A percentile compares a stretch with the other conserved stretches of the same genome.
Evolutionary conservation across 1,139 yeast genomes (phyloP).

Genomic region (Pichia sp.): DNA sequence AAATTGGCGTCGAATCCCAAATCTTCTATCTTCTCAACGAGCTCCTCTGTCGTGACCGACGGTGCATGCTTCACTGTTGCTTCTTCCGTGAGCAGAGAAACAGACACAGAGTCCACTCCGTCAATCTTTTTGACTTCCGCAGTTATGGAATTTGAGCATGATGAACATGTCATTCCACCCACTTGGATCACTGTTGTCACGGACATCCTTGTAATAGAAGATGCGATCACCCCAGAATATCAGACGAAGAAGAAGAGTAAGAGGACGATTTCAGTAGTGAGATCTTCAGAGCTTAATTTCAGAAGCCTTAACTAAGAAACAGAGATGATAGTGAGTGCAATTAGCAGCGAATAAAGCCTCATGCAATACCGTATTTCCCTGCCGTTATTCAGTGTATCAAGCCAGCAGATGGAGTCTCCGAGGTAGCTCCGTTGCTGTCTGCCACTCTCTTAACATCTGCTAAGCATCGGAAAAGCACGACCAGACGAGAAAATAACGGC

Average conservation of each 20-base stretch:
- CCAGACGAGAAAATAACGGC: background rate
- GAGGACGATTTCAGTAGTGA: too few relatives aligned
- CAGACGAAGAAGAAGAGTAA: too few relatives aligned
- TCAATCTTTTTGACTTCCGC: constrained; percentile 42
- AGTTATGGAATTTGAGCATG: constrained; percentile 66
- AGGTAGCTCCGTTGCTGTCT: too few relatives aligned
- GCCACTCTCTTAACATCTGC: background rate
- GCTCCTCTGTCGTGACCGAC: constrained; percentile 31
- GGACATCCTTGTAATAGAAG: constrained; percentile 4
- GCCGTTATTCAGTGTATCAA: background rate
- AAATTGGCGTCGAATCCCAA: constrained; percentile 57
- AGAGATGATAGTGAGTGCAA: too few relatives aligned
- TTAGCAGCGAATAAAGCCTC: too few relatives aligned
- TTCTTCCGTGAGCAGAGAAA: constrained; percentile 69
- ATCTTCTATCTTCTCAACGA: constrained; percentile 54
- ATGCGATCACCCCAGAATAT: too few relatives aligned
- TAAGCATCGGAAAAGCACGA: background rate
- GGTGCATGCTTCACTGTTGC: constrained; percentile 51
- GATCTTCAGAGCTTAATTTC: too few relatives aligned
- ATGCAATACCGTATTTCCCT: too few relatives aligned
- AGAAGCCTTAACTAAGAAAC: too few relatives aligned
- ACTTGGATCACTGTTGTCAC: constrained; percentile 18
- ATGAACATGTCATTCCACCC: constrained; percentile 82
- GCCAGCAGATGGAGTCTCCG: background rate
- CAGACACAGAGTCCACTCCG: constrained; percentile 49